These are phyloP conservation scores for Fusarium sp. DNA, from an alignment of 2,329 filamentous ascomycete species.

Conservation along the genomic window DNA sequence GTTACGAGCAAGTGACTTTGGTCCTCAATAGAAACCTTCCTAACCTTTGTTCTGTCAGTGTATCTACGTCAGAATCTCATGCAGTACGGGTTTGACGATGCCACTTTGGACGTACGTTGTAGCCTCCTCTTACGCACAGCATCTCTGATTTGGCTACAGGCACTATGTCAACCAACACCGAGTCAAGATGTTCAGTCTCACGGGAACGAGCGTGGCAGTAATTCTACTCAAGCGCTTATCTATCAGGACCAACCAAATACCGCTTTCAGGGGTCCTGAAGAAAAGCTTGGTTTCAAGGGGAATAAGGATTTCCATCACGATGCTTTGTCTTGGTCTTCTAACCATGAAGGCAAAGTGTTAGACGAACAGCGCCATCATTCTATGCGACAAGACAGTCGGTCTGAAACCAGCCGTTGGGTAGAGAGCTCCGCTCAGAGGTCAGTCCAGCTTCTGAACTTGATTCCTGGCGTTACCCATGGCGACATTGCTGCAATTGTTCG, in stretches of 20 bases:
- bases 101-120: constrained; percentile 59
- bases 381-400: background rate
- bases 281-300: background rate
- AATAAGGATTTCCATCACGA: background rate
- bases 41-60: constrained; percentile 28
- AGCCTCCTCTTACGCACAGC: background rate
- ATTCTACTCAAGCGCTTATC: background rate
- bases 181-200: background rate
- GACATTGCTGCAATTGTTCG: constrained; percentile 75
- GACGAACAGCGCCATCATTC: background rate
- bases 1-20: background rate
- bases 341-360: background rate
- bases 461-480: constrained; percentile 70
- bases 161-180: constrained; percentile 22
- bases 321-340: background rate
- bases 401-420: constrained; percentile 15
- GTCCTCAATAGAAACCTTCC: background rate
- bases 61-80: constrained; percentile 58
- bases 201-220: background rate
- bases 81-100: constrained; percentile 60
- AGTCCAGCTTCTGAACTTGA: constrained; percentile 71
- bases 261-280: background rate
- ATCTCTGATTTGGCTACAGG: constrained; percentile 17
- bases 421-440: constrained; percentile 64
- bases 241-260: background rate